A percentile compares a stretch with the other conserved stretches of the same genome.
These are phyloP conservation scores for Termitomyces sp. DNA, from an alignment of 1,284 basidiomycete genomes.

Conservation along the genomic window DNA sequence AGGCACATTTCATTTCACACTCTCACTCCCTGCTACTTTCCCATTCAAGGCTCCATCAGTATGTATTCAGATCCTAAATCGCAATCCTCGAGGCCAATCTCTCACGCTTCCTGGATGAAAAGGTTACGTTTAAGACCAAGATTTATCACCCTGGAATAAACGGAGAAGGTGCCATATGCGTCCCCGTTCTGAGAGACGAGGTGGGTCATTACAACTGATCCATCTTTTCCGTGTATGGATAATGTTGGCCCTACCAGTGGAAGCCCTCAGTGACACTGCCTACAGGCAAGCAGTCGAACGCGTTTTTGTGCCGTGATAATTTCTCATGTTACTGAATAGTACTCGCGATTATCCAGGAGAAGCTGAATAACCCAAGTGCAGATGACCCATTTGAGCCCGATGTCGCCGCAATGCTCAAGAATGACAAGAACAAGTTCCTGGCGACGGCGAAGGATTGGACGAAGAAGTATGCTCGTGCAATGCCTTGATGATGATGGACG, in stretches of 20 bases:
- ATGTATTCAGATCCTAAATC: constrained; percentile 19
- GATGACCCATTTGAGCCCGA: constrained; percentile 89
- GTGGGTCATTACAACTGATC: constrained; percentile 37
- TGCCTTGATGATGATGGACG: neutral
- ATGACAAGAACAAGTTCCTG: constrained; percentile 65
- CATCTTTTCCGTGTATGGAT: neutral
- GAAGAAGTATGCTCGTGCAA: constrained; percentile 51
- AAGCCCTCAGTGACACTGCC: constrained; percentile 81
- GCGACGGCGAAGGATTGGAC: constrained; percentile 75
- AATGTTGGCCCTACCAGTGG: constrained; percentile 52
- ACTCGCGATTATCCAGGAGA: constrained; percentile 74
- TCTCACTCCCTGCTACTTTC: constrained; percentile 71
- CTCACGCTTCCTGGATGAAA: constrained; percentile 2
- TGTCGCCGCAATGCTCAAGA: constrained; percentile 75
- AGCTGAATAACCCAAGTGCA: constrained; percentile 82
- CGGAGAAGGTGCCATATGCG: constrained; percentile 81
- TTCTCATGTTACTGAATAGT: constrained; percentile 42
- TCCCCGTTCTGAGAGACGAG: constrained; percentile 78
- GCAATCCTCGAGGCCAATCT: constrained; percentile 5
- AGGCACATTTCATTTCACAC: constrained; percentile 74
- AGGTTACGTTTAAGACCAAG: constrained; percentile 77
- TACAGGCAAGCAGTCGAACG: constrained; percentile 44
- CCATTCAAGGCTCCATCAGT: constrained; percentile 89
- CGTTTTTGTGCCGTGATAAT: neutral
- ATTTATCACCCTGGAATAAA: constrained; percentile 94